phyloP scores from a whole-genome alignment of 805 yeast species.

The Diddensiella caesifluorescens region DNA sequence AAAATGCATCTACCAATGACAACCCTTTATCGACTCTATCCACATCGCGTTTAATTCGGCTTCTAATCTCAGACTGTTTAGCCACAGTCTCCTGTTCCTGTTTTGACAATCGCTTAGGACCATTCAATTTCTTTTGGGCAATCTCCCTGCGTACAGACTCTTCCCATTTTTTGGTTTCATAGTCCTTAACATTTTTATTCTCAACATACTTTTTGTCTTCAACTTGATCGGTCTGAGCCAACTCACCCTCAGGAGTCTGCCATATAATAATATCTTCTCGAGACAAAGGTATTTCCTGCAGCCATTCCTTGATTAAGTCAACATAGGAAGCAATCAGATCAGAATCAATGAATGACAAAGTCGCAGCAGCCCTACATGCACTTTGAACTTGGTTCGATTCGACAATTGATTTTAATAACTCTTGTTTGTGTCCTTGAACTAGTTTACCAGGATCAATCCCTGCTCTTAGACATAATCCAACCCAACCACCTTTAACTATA shows the following conservation, averaged over 20 bases:
- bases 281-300: conserved; percentile 32
- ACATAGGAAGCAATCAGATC: conserved; percentile 41
- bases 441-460: conserved; percentile 59
- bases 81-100: conserved; percentile 73
- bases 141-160: conserved; percentile 72
- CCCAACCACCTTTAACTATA: conserved; percentile 61
- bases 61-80: conserved; percentile 56
- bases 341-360: conserved; percentile 39
- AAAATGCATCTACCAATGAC: conserved; percentile 49
- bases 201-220: conserved; percentile 32
- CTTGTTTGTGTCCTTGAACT: conserved; percentile 32
- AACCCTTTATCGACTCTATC: conserved; percentile 44
- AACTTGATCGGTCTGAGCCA: conserved; percentile 40
- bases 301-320: conserved; percentile 12
- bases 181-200: conserved; percentile 74
- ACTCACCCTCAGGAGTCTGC: conserved; percentile 61
- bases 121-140: conserved; percentile 44
- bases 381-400: conserved; percentile 27
- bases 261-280: conserved; percentile 55
- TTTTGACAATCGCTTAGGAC: conserved; percentile 54
- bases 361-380: conserved; percentile 28
- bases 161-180: conserved; percentile 87
- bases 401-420: conserved; percentile 24
- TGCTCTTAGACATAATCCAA: conserved; percentile 59
- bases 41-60: conserved; percentile 37